phyloP scores from a whole-genome alignment of 2,329 filamentous ascomycete species.

The Fusarium sp. region DNA sequence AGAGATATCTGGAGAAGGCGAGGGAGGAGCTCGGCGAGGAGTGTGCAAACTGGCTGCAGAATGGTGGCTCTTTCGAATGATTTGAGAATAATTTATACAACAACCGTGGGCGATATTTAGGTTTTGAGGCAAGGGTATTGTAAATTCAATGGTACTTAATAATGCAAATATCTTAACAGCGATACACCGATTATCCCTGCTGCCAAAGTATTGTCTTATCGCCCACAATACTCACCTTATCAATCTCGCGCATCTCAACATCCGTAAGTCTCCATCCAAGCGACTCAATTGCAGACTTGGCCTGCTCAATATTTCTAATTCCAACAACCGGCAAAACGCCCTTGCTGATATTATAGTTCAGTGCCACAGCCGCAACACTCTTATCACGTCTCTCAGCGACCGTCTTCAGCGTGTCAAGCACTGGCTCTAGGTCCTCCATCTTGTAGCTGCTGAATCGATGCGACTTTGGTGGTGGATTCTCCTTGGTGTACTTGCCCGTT shows the following conservation, averaged over 20 bases:
- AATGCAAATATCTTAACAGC: background rate
- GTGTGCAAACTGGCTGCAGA: background rate
- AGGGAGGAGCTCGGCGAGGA: constrained; percentile 12
- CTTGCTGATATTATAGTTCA: constrained; percentile 23
- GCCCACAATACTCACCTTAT: constrained; percentile 11
- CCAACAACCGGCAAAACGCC: constrained; percentile 12
- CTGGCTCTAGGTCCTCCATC: constrained; percentile 13
- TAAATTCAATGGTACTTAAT: background rate
- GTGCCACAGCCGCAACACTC: constrained; percentile 2
- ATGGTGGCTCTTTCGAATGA: background rate
- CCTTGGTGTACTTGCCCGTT: constrained; percentile 12
- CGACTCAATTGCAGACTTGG: constrained; percentile 6
- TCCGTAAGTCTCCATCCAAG: constrained; percentile 19
- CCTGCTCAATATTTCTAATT: constrained; percentile 18
- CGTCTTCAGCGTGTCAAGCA: background rate
- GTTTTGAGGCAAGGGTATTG: background rate
- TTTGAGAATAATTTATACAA: too few relatives aligned
- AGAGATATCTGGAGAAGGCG: background rate
- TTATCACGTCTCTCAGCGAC: constrained; percentile 12
- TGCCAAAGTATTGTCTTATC: constrained; percentile 12
- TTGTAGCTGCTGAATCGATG: constrained; percentile 2
- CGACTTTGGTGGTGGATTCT: background rate
- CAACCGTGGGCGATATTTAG: too few relatives aligned
- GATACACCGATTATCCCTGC: background rate
- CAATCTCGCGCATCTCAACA: constrained; percentile 11